A percentile compares a stretch with the other conserved stretches of the same genome.
Conservation (phyloP, 73 alveolate species). For the Effrenium voratum region DNA sequence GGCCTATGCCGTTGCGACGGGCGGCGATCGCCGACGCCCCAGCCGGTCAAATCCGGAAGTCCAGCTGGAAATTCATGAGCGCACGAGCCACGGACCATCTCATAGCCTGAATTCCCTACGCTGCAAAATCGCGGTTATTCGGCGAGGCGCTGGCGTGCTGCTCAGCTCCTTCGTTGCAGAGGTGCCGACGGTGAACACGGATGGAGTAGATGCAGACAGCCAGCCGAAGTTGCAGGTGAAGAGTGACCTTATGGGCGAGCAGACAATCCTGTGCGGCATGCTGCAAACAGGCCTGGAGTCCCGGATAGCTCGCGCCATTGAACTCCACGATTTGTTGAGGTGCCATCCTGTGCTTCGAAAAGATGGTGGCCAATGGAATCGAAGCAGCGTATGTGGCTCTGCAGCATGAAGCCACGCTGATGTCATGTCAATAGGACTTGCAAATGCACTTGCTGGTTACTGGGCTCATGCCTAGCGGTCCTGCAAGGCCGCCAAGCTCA, state of each 20-base stretch:
- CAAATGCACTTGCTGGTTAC: background rate
- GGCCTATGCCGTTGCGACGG: conserved; percentile 92
- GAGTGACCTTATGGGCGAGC: conserved; percentile 94
- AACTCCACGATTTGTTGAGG: background rate
- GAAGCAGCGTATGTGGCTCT: conserved; percentile 51
- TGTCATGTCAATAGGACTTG: background rate
- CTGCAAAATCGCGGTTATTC: background rate
- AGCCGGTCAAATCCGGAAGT: too few species aligned
- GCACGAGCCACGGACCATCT: too few species aligned
- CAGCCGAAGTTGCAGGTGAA: conserved; percentile 45
- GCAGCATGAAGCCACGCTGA: background rate
- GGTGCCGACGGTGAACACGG: background rate
- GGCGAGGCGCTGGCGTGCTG: conserved; percentile 73
- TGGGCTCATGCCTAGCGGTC: background rate
- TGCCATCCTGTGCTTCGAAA: conserved; percentile 85
- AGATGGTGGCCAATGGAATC: conserved; percentile 92
- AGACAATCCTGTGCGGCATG: conserved; percentile 91
- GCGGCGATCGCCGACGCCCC: conserved; percentile 62
- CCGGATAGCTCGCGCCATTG: too few species aligned
- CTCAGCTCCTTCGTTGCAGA: conserved; percentile 94
- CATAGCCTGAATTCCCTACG: too few species aligned
- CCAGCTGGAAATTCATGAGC: too few species aligned
- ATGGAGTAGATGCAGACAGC: background rate
- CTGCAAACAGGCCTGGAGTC: conserved; percentile 85
- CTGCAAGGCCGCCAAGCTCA: conserved; percentile 66